phyloP scores from a whole-genome alignment of 805 yeast genomes.

The Lachancea cidri region DNA sequence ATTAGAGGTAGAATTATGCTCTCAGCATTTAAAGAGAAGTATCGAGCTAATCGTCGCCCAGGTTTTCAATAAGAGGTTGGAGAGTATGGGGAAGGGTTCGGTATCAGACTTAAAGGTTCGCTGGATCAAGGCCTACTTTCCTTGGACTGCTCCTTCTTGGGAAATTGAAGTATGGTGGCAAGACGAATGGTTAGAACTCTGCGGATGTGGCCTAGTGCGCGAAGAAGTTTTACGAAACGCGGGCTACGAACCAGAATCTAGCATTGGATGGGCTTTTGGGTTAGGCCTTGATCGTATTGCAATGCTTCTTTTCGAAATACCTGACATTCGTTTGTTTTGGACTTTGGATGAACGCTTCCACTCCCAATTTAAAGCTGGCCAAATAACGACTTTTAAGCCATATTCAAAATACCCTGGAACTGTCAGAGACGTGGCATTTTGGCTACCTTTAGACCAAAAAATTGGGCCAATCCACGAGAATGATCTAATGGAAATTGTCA shows the following conservation, averaged over 20 bases:
- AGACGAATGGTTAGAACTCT: conserved; percentile 95
- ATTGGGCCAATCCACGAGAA: conserved; percentile 60
- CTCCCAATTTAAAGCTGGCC: conserved; percentile 61
- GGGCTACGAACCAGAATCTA: conserved; percentile 49
- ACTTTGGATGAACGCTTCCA: conserved; percentile 71
- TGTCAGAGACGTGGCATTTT: conserved; percentile 82
- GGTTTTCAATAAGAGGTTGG: conserved; percentile 52
- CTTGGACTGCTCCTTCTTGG: conserved; percentile 99
- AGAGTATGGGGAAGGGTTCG: conserved; percentile 44
- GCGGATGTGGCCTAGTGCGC: conserved; percentile 91
- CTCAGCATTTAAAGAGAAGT: conserved; percentile 78
- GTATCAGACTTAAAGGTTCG: conserved; percentile 55
- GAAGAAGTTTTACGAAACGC: conserved; percentile 72
- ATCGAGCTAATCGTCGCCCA: conserved; percentile 77
- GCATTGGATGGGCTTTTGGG: conserved; percentile 97
- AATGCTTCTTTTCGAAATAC: conserved; percentile 90
- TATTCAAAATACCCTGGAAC: conserved; percentile 91
- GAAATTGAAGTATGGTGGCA: conserved; percentile 99
- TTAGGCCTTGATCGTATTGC: conserved; percentile 93
- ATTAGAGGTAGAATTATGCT: conserved; percentile 61
- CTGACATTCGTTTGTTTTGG: conserved; percentile 95
- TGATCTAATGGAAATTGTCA: conserved; percentile 89
- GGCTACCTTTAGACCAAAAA: conserved; percentile 53
- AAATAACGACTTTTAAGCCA: conserved; percentile 71
- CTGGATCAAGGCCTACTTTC: conserved; percentile 94